Conservation (phyloP, 345 rosid species). For the Moricandia arvensis region DNA sequence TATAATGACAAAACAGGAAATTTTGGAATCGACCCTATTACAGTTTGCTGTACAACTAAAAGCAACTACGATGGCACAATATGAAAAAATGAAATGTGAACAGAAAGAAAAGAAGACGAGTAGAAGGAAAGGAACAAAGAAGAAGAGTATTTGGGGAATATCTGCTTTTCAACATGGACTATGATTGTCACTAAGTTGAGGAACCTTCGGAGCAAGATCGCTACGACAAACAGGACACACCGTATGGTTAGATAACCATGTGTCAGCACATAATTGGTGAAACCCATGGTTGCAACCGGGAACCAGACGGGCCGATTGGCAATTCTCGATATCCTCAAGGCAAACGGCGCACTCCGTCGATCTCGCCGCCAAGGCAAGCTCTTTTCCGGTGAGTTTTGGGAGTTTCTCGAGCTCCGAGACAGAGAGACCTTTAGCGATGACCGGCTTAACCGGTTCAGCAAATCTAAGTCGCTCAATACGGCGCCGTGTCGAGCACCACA, state of each 20-base stretch:
- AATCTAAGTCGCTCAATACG: slow-evolving; percentile 22
- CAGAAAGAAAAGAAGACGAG: neutral
- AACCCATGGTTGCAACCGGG: slow-evolving; percentile 92
- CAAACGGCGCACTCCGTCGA: slow-evolving; percentile 85
- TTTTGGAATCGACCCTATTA: neutral
- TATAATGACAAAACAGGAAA: neutral
- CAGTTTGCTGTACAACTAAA: slow-evolving; percentile 1
- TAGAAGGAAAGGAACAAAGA: neutral
- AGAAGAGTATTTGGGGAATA: neutral
- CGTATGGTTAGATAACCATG: slow-evolving; percentile 69
- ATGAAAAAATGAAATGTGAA: neutral
- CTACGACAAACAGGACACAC: slow-evolving; percentile 73
- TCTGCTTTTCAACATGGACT: slow-evolving; percentile 27
- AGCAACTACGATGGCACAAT: neutral
- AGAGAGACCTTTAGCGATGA: slow-evolving; percentile 49
- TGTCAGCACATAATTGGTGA: slow-evolving; percentile 71
- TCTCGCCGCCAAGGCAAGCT: slow-evolving; percentile 41
- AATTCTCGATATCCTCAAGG: slow-evolving; percentile 63
- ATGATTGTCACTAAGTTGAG: slow-evolving; percentile 15
- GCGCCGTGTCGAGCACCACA: slow-evolving; percentile 47
- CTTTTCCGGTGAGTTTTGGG: slow-evolving; percentile 66
- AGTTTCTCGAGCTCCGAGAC: slow-evolving; percentile 57
- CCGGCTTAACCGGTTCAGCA: slow-evolving; percentile 33
- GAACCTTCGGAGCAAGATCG: slow-evolving; percentile 43
- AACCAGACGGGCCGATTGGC: slow-evolving; percentile 57